phyloP scores from a whole-genome alignment of 1,284 basidiomycete species.

The Thecaphora thlaspeos region DNA sequence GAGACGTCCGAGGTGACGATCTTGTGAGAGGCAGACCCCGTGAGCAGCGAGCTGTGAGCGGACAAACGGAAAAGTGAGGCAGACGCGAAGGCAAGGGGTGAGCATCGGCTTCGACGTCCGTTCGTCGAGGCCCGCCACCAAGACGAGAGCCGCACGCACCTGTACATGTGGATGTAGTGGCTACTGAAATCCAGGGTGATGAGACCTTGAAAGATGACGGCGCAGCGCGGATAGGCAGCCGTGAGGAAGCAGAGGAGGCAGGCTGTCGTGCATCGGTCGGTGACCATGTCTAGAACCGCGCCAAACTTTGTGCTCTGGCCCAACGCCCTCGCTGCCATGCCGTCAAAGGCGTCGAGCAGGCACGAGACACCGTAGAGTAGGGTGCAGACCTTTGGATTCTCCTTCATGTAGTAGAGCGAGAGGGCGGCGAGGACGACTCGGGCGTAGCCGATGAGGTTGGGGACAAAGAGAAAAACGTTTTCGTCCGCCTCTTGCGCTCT shows the following conservation, averaged over 20 bases:
- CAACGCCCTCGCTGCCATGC: slow-evolving; percentile 83
- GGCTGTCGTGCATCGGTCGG: slow-evolving; percentile 94
- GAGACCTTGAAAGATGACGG: slow-evolving; percentile 86
- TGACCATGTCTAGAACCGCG: slow-evolving; percentile 98
- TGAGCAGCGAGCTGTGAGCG: slow-evolving; percentile 75
- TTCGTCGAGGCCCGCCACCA: neutral
- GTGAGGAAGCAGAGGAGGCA: slow-evolving; percentile 92
- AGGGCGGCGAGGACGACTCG: slow-evolving; percentile 87
- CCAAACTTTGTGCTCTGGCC: slow-evolving; percentile 92
- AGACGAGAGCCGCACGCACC: slow-evolving; percentile 63
- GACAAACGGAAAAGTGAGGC: neutral
- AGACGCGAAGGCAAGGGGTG: neutral
- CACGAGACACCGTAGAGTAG: slow-evolving; percentile 88
- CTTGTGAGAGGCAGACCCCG: slow-evolving; percentile 91
- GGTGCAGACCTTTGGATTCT: slow-evolving; percentile 84
- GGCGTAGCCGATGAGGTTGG: slow-evolving; percentile 91
- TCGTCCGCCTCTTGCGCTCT: slow-evolving; percentile 41
- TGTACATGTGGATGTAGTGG: slow-evolving; percentile 99
- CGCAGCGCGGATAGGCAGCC: slow-evolving; percentile 78
- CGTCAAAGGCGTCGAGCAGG: slow-evolving; percentile 92
- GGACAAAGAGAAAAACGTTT: slow-evolving; percentile 71
- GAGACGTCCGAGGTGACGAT: slow-evolving; percentile 86
- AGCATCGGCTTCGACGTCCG: too few relatives aligned
- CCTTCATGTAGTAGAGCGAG: slow-evolving; percentile 82
- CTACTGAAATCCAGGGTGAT: slow-evolving; percentile 97